Conservation (phyloP, 108 stramenopile species). For the Nannochloropsis gaditana region DNA sequence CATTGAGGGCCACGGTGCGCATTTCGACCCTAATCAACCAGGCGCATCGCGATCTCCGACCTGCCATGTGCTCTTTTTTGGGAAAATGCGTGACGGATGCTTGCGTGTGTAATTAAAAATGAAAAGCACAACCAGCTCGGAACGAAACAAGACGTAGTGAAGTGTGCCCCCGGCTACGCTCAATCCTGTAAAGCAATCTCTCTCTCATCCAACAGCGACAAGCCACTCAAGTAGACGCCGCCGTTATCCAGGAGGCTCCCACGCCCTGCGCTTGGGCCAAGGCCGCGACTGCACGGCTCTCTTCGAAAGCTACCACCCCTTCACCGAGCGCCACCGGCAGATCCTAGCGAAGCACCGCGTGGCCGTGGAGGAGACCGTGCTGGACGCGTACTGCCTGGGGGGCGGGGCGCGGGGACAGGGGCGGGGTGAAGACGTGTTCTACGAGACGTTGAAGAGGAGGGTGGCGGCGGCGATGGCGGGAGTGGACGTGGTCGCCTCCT, state of each 20-base stretch:
- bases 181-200: too few species aligned
- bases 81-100: too few species aligned
- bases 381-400: neutral
- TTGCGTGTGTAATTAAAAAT: too few species aligned
- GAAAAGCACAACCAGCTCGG: too few species aligned
- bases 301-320: conserved; percentile 63
- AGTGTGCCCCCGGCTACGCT: too few species aligned
- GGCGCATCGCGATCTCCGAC: too few species aligned
- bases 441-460: conserved; percentile 51
- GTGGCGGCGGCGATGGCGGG: conserved; percentile 32
- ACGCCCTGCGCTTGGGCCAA: conserved; percentile 59
- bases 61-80: too few species aligned
- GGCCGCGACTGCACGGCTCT: conserved; percentile 66
- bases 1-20: too few species aligned
- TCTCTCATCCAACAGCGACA: too few species aligned
- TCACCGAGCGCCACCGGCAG: conserved; percentile 42
- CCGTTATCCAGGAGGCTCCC: conserved; percentile 58
- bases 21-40: too few species aligned
- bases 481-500: conserved; percentile 52
- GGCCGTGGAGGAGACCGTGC: neutral
- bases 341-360: conserved; percentile 4
- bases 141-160: too few species aligned
- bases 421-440: conserved; percentile 49
- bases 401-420: neutral
- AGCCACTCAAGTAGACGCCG: too few species aligned